Evolutionary conservation across 768 basidiomycete genomes (phyloP), one percentile per base, ranked within the genome.

Genomic region (Phlebiopsis gigantea): DNA sequence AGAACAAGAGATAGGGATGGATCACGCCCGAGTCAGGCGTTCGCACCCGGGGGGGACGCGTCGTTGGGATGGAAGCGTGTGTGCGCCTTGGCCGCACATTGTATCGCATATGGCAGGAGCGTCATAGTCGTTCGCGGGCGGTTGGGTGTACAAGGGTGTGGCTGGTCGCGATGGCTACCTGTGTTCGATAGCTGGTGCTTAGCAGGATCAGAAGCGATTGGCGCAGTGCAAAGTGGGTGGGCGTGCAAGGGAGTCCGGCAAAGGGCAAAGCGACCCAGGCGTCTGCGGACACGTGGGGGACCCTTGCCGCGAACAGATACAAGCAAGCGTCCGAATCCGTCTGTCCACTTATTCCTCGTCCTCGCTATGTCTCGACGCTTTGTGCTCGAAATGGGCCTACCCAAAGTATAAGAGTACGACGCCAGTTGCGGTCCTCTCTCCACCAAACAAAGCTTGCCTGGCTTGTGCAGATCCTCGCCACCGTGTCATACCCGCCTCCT

Each of bases 341-440:
- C 50, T 52, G 30, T 68, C 60, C 64, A 65, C 67, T 68, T 68
- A 66, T 68, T 61, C 65, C 64, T 50, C 47, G 30, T 17, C n/a
- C 15, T 22, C 50, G 30, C 39, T 34, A 34, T 34, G 29, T 5
- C 31, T 8, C 55, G 12, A 17, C 46, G 31, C 65, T 57, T 65
- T 65, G 61, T 68, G 25, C 67, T 65, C 61, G 24, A 59, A 59
- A 42, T 47, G 62, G 63, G 56, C 34, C 26, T 15, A 10, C 15
- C 22, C 25, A 29, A 34, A 53, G 57, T 66, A 68, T 68, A 66
- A 66, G 62, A 60, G 49, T 51, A 26, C 15, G 21, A n/a, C 39
- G 21, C 29, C 50, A 49, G 39, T n/a, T 9, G 17, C 43, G 12
- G 10, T 45, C 21, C 29, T 30, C 46, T 44, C 53, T 31, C 31